Evolutionary conservation across 352 stramenopile genomes (phyloP), one percentile per base, ranked within the genome.

Genomic region (Phytopythium helicoides): DNA sequence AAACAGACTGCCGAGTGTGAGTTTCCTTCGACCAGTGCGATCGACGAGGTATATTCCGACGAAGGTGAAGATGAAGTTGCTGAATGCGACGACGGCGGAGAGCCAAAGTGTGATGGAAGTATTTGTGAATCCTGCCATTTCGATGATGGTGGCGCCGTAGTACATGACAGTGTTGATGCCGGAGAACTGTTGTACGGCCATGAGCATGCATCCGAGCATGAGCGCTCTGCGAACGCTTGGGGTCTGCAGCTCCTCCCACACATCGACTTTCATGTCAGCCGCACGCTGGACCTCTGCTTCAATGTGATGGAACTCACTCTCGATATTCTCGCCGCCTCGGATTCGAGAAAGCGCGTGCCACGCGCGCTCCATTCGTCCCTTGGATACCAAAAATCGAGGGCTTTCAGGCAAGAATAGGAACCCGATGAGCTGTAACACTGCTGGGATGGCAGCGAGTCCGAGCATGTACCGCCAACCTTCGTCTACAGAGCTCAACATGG

Each of bases 81-180:
- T 81, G 52, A 78, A 83, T 18, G 75, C 68, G 15, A 92, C 78
- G 12, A 91, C 67, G 5, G 82, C 80, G 11, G 82, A 73, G 19
- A 95, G 72, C 81, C 79, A 92, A 58, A 93, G 88, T 1, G 86
- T 82, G 5, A 76, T 90, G 6, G 76, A 62, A 37, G 71, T 58
- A 34, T 92, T 64, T 15, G 68, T 71, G 44, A 95, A 95, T 3
- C 82, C 86, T 3, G 86, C 86, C 44, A 92, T 68, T 53, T 89
- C 79, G 52, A 95, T 83, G 50, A 95, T 90, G 1, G 71, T 88
- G 14, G 79, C 82, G 26, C 82, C 81, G 50, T 92, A 94, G 55
- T 93, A 95, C 83, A 95, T 94, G 55, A 91, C 82, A 0, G 81
- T 94, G 57, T 94, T 94, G 64, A 94, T 92, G 16, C 83, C 81